Percentiles rank a stretch among this genome's conserved stretches.
Conservation (phyloP, 306 rosid species). For the Mimosa pudica region DNA sequence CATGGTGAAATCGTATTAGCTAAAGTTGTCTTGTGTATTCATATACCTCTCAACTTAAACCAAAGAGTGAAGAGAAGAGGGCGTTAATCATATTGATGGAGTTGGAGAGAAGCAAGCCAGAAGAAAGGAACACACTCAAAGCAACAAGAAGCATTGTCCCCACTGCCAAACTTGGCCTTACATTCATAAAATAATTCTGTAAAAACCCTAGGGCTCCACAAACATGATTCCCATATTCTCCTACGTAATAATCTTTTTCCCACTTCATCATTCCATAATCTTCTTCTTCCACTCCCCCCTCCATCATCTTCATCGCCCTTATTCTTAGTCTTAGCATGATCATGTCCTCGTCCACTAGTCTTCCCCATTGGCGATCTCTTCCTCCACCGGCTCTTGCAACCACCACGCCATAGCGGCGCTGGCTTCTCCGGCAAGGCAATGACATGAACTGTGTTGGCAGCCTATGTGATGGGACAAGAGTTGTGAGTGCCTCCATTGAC, state of each 20-base stretch:
- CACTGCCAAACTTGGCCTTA: constrained; percentile 34
- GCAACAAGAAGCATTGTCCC: constrained; percentile 25
- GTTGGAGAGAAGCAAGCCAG: constrained; percentile 17
- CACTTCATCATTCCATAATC: constrained; percentile 27
- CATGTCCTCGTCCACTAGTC: constrained; percentile 43
- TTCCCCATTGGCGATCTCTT: constrained; percentile 14
- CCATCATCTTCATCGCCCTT: constrained; percentile 40
- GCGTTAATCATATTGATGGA: constrained; percentile 13
- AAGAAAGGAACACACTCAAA: neutral
- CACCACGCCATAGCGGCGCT: neutral
- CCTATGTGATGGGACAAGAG: too few relatives aligned
- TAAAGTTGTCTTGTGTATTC: too few relatives aligned
- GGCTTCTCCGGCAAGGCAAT: neutral
- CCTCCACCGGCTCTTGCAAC: neutral
- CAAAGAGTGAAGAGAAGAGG: neutral
- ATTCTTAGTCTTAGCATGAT: constrained; percentile 36
- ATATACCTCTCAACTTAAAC: neutral
- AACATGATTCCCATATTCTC: constrained; percentile 27
- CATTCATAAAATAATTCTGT: constrained; percentile 31
- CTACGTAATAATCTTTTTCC: constrained; percentile 31
- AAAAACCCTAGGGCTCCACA: constrained; percentile 37
- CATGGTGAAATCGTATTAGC: too few relatives aligned
- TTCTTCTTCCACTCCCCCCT: neutral
- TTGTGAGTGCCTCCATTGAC: too few relatives aligned
- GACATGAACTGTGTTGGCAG: neutral